A percentile compares a stretch with the other conserved stretches of the same genome.
These are phyloP conservation scores for Paramecium octaurelia DNA, from an alignment of 73 alveolate genomes.

Conservation along the genomic window DNA sequence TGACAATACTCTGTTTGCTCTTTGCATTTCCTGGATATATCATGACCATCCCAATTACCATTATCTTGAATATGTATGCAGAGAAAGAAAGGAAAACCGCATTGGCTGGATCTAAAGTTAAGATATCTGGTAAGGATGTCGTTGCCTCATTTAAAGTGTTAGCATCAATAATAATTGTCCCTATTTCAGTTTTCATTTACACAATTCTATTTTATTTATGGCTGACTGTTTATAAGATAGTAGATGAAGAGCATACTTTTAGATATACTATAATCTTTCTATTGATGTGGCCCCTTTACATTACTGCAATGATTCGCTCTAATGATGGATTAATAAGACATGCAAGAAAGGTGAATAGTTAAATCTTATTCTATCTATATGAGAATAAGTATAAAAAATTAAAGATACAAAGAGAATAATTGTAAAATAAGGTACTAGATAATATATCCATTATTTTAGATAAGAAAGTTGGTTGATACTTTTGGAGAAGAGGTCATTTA, in stretches of 20 bases:
- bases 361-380: constrained; percentile 66
- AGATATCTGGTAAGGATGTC: constrained; percentile 82
- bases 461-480: constrained; percentile 48
- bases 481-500: constrained; percentile 66
- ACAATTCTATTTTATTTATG: constrained; percentile 58
- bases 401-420: constrained; percentile 64
- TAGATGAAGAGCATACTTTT: background rate
- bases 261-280: constrained; percentile 49
- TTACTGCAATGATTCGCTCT: constrained; percentile 70
- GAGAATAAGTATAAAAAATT: constrained; percentile 59
- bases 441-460: background rate
- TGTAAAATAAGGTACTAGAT: constrained; percentile 56
- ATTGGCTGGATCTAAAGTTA: constrained; percentile 74
- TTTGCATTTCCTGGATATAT: constrained; percentile 78
- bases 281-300: constrained; percentile 75
- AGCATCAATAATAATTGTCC: constrained; percentile 66
- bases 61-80: constrained; percentile 64
- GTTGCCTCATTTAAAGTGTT: constrained; percentile 78
- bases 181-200: constrained; percentile 44
- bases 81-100: constrained; percentile 82
- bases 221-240: constrained; percentile 24
- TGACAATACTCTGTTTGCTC: constrained; percentile 22
- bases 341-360: constrained; percentile 54
- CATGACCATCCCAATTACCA: constrained; percentile 70
- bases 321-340: constrained; percentile 65